phyloP scores from a whole-genome alignment of 2,329 filamentous ascomycete species.

The Chaetomium sp. region DNA sequence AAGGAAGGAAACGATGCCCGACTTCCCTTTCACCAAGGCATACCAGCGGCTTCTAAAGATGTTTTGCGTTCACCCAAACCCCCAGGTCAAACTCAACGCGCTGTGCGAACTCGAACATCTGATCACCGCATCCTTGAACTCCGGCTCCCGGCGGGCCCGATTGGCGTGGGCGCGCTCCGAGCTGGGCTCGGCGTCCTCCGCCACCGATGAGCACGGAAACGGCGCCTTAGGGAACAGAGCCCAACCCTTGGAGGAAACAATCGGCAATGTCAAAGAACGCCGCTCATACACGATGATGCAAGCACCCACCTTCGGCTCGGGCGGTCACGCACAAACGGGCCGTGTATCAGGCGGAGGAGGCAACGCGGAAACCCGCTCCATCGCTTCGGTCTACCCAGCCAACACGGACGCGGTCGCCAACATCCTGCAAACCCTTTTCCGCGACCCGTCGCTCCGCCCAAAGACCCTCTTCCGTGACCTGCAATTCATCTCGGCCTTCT shows the following conservation, averaged over 20 bases:
- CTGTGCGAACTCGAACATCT: conserved; percentile 82
- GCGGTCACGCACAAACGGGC: conserved; percentile 34
- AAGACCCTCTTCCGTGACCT: conserved; percentile 80
- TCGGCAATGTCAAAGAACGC: conserved; percentile 70
- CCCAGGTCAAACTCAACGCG: conserved; percentile 80
- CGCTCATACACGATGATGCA: conserved; percentile 59
- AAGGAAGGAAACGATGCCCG: conserved; percentile 44
- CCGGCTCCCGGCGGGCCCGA: conserved; percentile 48
- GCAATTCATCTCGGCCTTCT: conserved; percentile 71
- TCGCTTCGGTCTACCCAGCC: conserved; percentile 52
- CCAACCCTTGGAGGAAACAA: conserved; percentile 64
- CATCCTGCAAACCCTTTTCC: conserved; percentile 68
- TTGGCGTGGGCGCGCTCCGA: conserved; percentile 42
- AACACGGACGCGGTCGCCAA: conserved; percentile 67
- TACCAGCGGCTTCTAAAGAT: conserved; percentile 79
- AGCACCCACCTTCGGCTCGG: conserved; percentile 35
- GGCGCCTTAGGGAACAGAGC: conserved; percentile 34
- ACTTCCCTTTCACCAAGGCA: conserved; percentile 79
- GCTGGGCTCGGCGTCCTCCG: conserved; percentile 34
- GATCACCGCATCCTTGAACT: conserved; percentile 72
- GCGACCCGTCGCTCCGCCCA: conserved; percentile 69
- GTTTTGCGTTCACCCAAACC: conserved; percentile 88
- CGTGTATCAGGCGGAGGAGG: conserved; percentile 45
- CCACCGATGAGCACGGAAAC: conserved; percentile 34
- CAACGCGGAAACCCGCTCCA: conserved; percentile 51